A percentile compares a stretch with the other conserved stretches of the same genome.
phyloP scores from a whole-genome alignment of 2,329 filamentous ascomycete species.

The Calonectria multiphialidica region DNA sequence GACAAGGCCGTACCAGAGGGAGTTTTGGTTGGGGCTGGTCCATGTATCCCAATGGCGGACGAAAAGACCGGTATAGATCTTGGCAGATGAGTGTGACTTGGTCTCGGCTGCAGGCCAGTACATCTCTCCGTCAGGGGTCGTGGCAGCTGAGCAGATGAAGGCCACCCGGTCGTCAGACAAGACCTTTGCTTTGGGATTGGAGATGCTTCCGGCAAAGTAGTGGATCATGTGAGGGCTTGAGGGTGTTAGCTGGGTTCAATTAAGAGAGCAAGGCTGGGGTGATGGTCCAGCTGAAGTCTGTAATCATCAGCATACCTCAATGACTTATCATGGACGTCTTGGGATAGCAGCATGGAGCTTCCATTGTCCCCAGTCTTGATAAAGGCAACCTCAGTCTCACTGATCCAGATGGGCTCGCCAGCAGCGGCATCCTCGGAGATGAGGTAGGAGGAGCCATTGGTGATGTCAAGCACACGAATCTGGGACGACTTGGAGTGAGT shows the following conservation, averaged over 20 bases:
- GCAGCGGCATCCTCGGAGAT: slow-evolving; percentile 75
- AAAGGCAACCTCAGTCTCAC: slow-evolving; percentile 71
- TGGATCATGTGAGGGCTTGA: slow-evolving; percentile 56
- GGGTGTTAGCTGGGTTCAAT: background rate
- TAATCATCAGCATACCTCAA: slow-evolving; percentile 50
- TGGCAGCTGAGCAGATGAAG: slow-evolving; percentile 72
- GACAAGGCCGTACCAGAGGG: slow-evolving; percentile 80
- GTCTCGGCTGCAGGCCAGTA: slow-evolving; percentile 73
- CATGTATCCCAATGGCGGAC: slow-evolving; percentile 89
- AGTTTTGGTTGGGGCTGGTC: slow-evolving; percentile 74
- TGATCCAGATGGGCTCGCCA: slow-evolving; percentile 82
- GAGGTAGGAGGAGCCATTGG: slow-evolving; percentile 72
- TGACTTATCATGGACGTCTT: slow-evolving; percentile 48
- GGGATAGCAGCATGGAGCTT: slow-evolving; percentile 59
- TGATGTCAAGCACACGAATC: slow-evolving; percentile 78
- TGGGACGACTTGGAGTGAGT: slow-evolving; percentile 77
- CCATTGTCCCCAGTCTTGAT: slow-evolving; percentile 64
- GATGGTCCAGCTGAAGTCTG: no score
- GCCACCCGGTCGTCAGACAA: slow-evolving; percentile 63
- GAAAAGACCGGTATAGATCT: slow-evolving; percentile 80
- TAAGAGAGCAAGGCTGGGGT: background rate
- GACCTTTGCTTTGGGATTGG: slow-evolving; percentile 70
- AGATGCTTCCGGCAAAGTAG: slow-evolving; percentile 64
- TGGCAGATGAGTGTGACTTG: slow-evolving; percentile 72
- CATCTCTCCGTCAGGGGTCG: slow-evolving; percentile 76